Base-by-base conservation (phyloP, 2,329 filamentous ascomycete species). In the Zasmidium angulare region DNA sequence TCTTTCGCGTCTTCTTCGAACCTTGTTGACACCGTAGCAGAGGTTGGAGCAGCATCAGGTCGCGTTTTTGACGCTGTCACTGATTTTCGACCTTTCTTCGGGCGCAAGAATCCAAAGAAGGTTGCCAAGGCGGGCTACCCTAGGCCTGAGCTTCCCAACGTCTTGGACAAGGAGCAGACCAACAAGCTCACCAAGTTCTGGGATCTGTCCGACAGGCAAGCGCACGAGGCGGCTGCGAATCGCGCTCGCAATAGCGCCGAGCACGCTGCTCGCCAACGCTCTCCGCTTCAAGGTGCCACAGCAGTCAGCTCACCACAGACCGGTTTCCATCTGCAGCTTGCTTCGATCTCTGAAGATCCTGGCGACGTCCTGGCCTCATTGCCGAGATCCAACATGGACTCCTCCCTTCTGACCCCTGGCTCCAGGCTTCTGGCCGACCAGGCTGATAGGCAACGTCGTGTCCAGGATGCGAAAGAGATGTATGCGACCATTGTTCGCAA, bases 381-480 rank as follows among this genome's bases (percentile, higher is more conserved):
- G 20, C 50, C 50, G 23, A 22, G 40, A n/a, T 17, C 29, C 51
- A 60, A 46, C 9, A 75, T 74, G 72, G 70, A 70, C 49, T 31
- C 61, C 19, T 65, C 68, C 46, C 66, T 63, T 23, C 68, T 74
- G 12, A 65, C 63, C 2, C 68, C 69, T 6, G 66, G 53, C 23
- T 53, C 56, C 29, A 58, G 58, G 52, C 36, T 56, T 40, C 40
- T 63, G 10, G 64, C 62, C 22, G 64, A 66, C 10, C 61, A 64
- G 50, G 55, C 61, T 26, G 65, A 67, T 51, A 62, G 58, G 53
- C 54, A 57, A 23, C 56, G 60, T 31, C 56, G 60, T 10, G 55
- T 87, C 29, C 83, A 89, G 71, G 88, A 90, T 81, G 88, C 88
- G 29, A 82, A 82, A 66, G 85, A 88, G 66, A 89, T 89, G 86